Evolutionary conservation across 2,329 filamentous ascomycete genomes (phyloP), one percentile per base, ranked within the genome.

Genomic region (Curvularia hawaiiensis): DNA sequence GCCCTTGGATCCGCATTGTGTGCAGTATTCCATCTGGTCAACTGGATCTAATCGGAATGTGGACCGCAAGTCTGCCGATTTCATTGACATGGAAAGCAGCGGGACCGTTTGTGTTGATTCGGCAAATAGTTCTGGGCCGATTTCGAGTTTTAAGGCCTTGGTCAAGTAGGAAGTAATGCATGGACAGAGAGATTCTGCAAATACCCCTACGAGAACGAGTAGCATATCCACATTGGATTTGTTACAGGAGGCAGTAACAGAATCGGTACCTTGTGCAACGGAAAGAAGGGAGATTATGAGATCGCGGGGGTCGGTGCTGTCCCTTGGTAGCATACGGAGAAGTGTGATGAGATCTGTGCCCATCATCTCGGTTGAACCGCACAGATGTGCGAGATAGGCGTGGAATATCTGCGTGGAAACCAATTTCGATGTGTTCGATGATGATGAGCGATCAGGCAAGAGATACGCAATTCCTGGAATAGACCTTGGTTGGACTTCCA

Each of bases 241-340:
- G 20, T 33, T 8, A 20, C 44, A 50, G 12, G 49, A 46, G 39
- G 45, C 30, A 12, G 6, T 20, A 1, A 54, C 45, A 4, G 12
- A 38, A 4, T 9, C 11, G 8, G 39, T 20, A 12, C 45, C 46
- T 16, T 39, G 35, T 10, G 52, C 46, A 10, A 54, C 10, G 7
- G 45, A 49, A 16, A 44, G 20, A 2, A 54, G 38, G 18, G 52
- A 50, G n/a, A 50, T 45, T 16, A 54, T 33, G 3, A 28, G 45
- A 16, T 54, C 52, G 16, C 26, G 52, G 3, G 33, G 9, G 0
- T 33, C 7, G 3, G 24, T 9, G 14, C 53, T 39, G 28, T 46
- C n/a, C 39, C 47, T 22, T 2, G 47, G 41, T 4, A 51, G 33
- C 8, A 22, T 4, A 11, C 38, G 7, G 26, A 51, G 39, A 4